These are phyloP conservation scores for Coniophora puteana DNA, from an alignment of 1,284 basidiomycete genomes.

Conservation along the genomic window DNA sequence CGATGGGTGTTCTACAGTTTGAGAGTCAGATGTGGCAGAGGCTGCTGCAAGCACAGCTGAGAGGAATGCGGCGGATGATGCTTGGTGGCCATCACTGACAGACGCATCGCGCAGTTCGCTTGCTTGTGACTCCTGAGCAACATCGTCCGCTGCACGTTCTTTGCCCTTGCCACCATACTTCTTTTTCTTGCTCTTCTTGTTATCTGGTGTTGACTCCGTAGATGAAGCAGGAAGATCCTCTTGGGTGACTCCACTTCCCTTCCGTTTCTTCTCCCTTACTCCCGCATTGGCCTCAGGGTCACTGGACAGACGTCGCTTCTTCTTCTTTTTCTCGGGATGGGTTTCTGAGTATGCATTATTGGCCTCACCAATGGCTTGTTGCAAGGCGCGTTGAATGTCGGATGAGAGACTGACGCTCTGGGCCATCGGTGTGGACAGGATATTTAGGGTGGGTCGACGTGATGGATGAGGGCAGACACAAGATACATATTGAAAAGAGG, in stretches of 20 bases:
- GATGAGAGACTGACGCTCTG: conserved; percentile 25
- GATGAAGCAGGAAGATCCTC: conserved; percentile 3
- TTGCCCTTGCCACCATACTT: conserved; percentile 31
- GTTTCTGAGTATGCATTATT: conserved; percentile 31
- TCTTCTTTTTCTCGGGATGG: conserved; percentile 22
- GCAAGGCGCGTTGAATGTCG: conserved; percentile 33
- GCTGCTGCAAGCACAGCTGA: conserved; percentile 59
- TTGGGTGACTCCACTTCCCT: conserved; percentile 21
- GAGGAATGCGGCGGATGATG: conserved; percentile 51
- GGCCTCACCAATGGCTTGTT: conserved; percentile 39
- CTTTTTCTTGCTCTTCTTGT: conserved; percentile 36
- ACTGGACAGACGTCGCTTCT: conserved; percentile 22
- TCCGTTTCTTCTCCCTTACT: conserved; percentile 13
- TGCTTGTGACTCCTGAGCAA: not conserved
- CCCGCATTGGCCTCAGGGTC: conserved; percentile 14
- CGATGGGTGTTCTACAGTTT: conserved; percentile 19
- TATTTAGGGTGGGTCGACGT: conserved; percentile 34
- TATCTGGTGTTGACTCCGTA: conserved; percentile 1
- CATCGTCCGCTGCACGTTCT: conserved; percentile 7
- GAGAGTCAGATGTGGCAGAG: conserved; percentile 34
- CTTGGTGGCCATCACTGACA: conserved; percentile 29
- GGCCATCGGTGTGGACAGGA: conserved; percentile 22
- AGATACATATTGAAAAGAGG: too few species aligned
- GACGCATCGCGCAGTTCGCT: conserved; percentile 24
- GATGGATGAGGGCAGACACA: conserved; percentile 37